Conservation (phyloP, 352 stramenopile species). For the Chrysophaeum taylorii region DNA sequence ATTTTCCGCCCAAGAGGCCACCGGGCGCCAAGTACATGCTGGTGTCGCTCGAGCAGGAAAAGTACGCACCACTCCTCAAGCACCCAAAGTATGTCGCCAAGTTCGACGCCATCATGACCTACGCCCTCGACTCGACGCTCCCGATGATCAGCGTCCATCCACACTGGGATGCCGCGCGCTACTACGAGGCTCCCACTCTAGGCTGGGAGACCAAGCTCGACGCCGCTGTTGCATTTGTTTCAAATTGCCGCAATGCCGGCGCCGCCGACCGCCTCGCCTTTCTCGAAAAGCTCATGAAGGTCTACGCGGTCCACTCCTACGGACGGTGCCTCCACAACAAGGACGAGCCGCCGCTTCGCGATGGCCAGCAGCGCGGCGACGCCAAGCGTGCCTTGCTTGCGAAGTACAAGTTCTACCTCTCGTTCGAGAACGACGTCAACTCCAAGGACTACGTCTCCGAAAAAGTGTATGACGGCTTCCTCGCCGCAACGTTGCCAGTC, state of each 20-base stretch:
- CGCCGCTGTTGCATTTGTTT: conserved; percentile 30
- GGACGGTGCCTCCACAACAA: conserved; percentile 29
- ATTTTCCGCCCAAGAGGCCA: conserved; percentile 19
- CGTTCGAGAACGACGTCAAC: conserved; percentile 33
- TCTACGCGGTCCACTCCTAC: conserved; percentile 27
- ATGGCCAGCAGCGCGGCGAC: conserved; percentile 10
- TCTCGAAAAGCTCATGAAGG: conserved; percentile 25
- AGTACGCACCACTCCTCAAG: conserved; percentile 22
- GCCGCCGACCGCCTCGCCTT: conserved; percentile 19
- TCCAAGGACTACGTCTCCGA: conserved; percentile 35
- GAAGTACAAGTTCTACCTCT: conserved; percentile 32
- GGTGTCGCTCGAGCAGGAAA: conserved; percentile 26
- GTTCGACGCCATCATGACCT: conserved; percentile 29
- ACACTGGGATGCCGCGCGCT: background rate
- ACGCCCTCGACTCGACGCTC: conserved; percentile 25
- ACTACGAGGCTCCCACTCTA: background rate
- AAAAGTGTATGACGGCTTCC: conserved; percentile 33
- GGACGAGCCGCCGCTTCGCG: conserved; percentile 9
- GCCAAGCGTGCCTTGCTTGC: conserved; percentile 24
- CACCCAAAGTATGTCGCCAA: conserved; percentile 16
- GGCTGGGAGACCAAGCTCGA: background rate
- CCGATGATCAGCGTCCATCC: conserved; percentile 26
- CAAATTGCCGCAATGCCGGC: conserved; percentile 28
- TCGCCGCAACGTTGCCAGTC: conserved; percentile 24
- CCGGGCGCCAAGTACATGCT: conserved; percentile 18